phyloP scores from a whole-genome alignment of 1,284 basidiomycete genomes.

The Cryptococcus jaspeensis region DNA sequence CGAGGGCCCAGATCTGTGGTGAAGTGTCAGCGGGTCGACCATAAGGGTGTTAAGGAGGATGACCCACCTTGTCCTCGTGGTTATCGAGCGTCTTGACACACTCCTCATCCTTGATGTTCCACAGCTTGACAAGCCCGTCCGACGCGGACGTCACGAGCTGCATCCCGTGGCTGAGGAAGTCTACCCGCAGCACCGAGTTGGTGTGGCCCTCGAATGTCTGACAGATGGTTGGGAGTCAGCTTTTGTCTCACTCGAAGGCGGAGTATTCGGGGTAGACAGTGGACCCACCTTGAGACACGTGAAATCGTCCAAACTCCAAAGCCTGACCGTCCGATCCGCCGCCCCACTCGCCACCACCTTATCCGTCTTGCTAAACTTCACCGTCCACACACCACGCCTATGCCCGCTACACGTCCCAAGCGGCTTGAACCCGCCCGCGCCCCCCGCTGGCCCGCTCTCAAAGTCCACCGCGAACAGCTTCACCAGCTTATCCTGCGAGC shows the following conservation, averaged over 20 bases:
- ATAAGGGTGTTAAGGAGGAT: neutral
- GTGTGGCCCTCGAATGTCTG: conserved; percentile 94
- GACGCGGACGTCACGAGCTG: conserved; percentile 86
- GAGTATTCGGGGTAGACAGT: too few species aligned
- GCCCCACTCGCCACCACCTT: conserved; percentile 87
- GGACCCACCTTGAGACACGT: conserved; percentile 69
- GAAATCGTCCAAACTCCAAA: conserved; percentile 92
- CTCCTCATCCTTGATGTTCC: conserved; percentile 87
- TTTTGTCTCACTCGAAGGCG: neutral
- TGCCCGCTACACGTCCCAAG: conserved; percentile 91
- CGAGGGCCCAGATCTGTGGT: conserved; percentile 80
- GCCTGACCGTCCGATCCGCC: conserved; percentile 87
- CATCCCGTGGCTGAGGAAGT: conserved; percentile 79
- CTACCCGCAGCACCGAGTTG: conserved; percentile 90
- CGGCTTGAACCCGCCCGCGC: conserved; percentile 60
- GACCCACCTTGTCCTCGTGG: conserved; percentile 85
- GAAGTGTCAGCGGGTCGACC: neutral
- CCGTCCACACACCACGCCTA: conserved; percentile 94
- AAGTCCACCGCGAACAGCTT: conserved; percentile 84
- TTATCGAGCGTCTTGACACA: conserved; percentile 88
- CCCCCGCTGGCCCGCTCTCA: conserved; percentile 28
- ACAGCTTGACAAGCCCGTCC: conserved; percentile 93
- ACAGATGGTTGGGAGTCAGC: conserved; percentile 9
- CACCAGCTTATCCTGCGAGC: conserved; percentile 92
- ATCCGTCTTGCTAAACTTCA: conserved; percentile 80